Evolutionary conservation across 163 green algal species (phyloP).

Genomic region (Chlamydomonas reinhardtii): DNA sequence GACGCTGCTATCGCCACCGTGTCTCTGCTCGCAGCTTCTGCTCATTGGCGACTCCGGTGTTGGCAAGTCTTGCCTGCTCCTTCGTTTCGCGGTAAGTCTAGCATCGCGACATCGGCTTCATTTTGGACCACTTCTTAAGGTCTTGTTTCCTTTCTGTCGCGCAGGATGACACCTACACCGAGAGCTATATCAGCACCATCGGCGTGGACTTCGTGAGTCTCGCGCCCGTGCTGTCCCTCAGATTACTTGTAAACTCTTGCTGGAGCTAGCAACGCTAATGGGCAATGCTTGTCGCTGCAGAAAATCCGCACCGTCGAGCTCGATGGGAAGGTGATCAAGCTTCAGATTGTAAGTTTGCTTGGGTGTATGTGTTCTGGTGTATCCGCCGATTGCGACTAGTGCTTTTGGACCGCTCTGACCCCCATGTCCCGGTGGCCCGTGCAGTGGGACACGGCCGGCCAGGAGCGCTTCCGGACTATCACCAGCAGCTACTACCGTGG

Average conservation of each 20-base stretch:
- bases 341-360: slow-evolving; percentile 94
- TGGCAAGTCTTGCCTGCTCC: slow-evolving; percentile 96
- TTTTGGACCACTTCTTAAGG: not conserved
- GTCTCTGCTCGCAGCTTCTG: slow-evolving; percentile 76
- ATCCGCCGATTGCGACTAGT: too few species aligned
- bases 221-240: not conserved
- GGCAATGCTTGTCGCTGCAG: slow-evolving; percentile 60
- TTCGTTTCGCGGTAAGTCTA: slow-evolving; percentile 92
- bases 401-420: too few species aligned
- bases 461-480: slow-evolving; percentile 97
- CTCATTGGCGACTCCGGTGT: slow-evolving; percentile 97
- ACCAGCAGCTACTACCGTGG: slow-evolving; percentile 97
- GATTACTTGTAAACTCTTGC: not conserved
- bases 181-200: slow-evolving; percentile 99
- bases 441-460: slow-evolving; percentile 97
- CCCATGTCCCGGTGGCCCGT: not conserved
- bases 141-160: not conserved
- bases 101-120: too few species aligned
- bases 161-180: slow-evolving; percentile 99
- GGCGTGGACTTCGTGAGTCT: slow-evolving; percentile 98
- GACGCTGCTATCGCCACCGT: not conserved
- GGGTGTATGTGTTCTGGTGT: not conserved
- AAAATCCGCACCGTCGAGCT: slow-evolving; percentile 99
- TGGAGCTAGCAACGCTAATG: not conserved
- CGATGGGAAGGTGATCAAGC: slow-evolving; percentile 99